Evolutionary conservation across 352 stramenopile species (phyloP).

Genomic region (Elongisporangium undulatum): DNA sequence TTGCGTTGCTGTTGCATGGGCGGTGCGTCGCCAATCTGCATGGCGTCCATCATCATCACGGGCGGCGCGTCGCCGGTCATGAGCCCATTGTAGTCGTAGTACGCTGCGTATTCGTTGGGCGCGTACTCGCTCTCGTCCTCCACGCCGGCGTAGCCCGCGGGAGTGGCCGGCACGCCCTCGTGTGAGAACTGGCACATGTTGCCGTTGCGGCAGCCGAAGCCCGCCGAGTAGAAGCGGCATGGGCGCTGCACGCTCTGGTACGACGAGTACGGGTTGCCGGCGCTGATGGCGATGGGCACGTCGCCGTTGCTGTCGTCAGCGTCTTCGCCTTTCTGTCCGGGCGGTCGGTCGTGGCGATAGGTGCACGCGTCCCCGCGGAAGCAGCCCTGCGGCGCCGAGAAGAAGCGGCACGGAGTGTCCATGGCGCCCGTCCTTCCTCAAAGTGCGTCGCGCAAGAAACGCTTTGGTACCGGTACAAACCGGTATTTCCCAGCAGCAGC

Average conservation of each 20-base stretch:
- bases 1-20: constrained; percentile 4
- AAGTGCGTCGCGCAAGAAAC: neutral
- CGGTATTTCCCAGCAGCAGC: neutral
- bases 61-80: constrained; percentile 2
- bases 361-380: constrained; percentile 60
- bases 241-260: constrained; percentile 13
- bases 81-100: neutral
- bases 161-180: constrained; percentile 8
- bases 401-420: constrained; percentile 55
- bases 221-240: constrained; percentile 56
- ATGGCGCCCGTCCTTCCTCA: constrained; percentile 10
- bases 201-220: constrained; percentile 63
- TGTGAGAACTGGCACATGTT: constrained; percentile 53
- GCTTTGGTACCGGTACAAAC: neutral
- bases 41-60: constrained; percentile 15
- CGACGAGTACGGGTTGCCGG: constrained; percentile 36
- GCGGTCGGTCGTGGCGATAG: constrained; percentile 45
- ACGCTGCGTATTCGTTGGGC: constrained; percentile 12
- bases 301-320: constrained; percentile 5
- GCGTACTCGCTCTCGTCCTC: constrained; percentile 14
- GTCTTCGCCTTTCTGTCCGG: neutral
- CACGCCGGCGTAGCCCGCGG: constrained; percentile 7
- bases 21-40: neutral
- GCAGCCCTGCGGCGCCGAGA: constrained; percentile 62
- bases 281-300: constrained; percentile 11